Conservation (phyloP, 2,329 filamentous ascomycete species). For the Arthrobotrys megalospora region DNA sequence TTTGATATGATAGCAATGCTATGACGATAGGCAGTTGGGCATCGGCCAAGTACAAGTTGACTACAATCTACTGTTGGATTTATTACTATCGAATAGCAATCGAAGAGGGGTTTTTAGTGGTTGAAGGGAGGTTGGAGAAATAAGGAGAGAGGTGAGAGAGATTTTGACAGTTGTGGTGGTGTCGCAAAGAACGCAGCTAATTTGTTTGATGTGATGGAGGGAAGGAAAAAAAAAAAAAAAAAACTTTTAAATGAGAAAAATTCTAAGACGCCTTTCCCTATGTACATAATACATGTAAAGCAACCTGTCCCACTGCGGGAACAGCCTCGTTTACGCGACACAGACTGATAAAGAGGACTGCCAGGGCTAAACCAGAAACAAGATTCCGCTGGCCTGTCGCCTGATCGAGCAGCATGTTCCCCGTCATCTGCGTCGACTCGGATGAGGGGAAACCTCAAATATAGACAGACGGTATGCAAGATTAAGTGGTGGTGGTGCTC, state of each 20-base stretch:
- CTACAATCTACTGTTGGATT: not conserved
- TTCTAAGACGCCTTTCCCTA: not conserved
- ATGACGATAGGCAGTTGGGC: not conserved
- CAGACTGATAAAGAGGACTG: conserved; percentile 11
- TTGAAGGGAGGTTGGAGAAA: conserved; percentile 19
- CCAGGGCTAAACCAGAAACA: conserved; percentile 30
- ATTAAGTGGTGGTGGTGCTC: conserved; percentile 31
- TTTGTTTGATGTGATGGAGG: conserved; percentile 32
- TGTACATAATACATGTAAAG: not conserved
- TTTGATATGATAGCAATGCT: not conserved
- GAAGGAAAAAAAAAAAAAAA: conserved; percentile 40
- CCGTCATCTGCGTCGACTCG: conserved; percentile 23
- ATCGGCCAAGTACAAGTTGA: not conserved
- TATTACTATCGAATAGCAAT: conserved; percentile 8
- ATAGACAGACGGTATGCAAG: conserved; percentile 29
- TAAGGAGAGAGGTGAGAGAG: conserved; percentile 15
- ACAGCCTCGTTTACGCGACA: conserved; percentile 51
- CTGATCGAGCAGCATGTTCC: conserved; percentile 32
- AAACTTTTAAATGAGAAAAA: conserved; percentile 34
- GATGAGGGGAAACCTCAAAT: conserved; percentile 39
- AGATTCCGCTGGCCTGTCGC: conserved; percentile 22
- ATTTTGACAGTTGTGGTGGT: conserved; percentile 27
- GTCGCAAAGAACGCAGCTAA: conserved; percentile 42
- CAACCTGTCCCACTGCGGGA: conserved; percentile 31
- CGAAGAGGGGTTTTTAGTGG: conserved; percentile 5